Base-by-base conservation (phyloP, 257 asterid genomes). In the Coffea eugenioides region DNA sequence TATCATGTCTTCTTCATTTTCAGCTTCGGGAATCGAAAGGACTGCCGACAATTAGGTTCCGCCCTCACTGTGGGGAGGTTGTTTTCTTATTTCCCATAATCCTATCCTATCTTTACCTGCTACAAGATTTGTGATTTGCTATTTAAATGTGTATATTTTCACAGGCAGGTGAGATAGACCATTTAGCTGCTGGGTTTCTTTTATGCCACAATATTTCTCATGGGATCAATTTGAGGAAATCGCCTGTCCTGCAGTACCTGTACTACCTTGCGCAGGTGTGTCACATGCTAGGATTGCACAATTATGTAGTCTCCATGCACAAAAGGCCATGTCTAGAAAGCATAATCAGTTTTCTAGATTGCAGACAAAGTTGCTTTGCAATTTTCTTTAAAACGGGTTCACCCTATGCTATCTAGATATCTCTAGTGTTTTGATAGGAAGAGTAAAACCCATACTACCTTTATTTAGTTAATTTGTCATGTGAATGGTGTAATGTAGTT, bases 51-150 rank as follows among this genome's bases (percentile, higher is more conserved):
- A 95, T 95, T 76, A 91, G 97, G 88, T 89, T 93, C 64, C 94
- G 97, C 69, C 99, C 98, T 80, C 99, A 95, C 83, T 95, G 97
- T 78, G 99, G 99, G 76, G 99, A 95, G 99, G 99, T 95, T 80
- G 85, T 86, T 76, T 84, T 85, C 86, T 81, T 82, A 80, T 80
- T 79, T 69, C 52, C 69, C 71, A 73, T 80, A 72, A 71, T 81
- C 80, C 77, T 79, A 71, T 81, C 80, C 77, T 79, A 51, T 46
- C 57, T 79, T 75, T 43, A 54, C 20, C 45, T 43, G 3, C 41
- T 56, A 54, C 36, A 12, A 49, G 67, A 64, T 45, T 67, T 62
- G 52, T 41, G 20, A 13, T 66, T 46, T 67, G 23, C 18, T 48
- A n/a, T 54, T 48, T 57, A 18, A 57, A 57, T 18, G 8, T 57